Conservation (phyloP, 78 protist species). For the Mastigamoeba balamuthi region DNA sequence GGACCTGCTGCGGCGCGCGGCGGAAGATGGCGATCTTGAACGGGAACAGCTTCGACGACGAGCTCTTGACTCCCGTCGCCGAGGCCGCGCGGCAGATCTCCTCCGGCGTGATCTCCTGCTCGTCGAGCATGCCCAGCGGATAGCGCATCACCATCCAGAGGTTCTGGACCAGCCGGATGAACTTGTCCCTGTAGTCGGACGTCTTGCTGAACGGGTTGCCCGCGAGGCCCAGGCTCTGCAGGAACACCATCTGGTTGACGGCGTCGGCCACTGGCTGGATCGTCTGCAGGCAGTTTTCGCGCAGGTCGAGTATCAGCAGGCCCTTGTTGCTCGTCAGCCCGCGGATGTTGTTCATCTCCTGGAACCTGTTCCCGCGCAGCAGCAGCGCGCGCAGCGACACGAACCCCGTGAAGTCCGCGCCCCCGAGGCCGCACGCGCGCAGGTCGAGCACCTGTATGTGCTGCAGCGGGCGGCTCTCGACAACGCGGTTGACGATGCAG, state of each 20-base stretch:
- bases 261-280: not conserved
- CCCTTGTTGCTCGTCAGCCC: not conserved
- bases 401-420: conserved; percentile 12
- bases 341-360: not conserved
- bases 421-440: conserved; percentile 29
- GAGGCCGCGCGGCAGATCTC: conserved; percentile 1
- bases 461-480: not conserved
- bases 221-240: conserved; percentile 7
- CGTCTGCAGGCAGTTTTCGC: conserved; percentile 3
- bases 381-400: conserved; percentile 1
- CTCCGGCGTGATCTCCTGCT: conserved; percentile 4
- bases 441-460: conserved; percentile 8
- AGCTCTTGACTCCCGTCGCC: not conserved
- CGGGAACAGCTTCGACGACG: not conserved
- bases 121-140: conserved; percentile 21
- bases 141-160: not conserved
- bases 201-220: conserved; percentile 19
- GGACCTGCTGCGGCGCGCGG: not conserved
- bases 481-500: not conserved
- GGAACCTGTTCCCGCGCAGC: conserved; percentile 14
- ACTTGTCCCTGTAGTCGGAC: conserved; percentile 6
- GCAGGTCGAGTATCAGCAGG: conserved; percentile 19
- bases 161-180: not conserved
- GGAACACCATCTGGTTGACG: not conserved
- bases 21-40: conserved; percentile 11